phyloP scores from a whole-genome alignment of 345 rosid species.

The Clausena lansium region DNA sequence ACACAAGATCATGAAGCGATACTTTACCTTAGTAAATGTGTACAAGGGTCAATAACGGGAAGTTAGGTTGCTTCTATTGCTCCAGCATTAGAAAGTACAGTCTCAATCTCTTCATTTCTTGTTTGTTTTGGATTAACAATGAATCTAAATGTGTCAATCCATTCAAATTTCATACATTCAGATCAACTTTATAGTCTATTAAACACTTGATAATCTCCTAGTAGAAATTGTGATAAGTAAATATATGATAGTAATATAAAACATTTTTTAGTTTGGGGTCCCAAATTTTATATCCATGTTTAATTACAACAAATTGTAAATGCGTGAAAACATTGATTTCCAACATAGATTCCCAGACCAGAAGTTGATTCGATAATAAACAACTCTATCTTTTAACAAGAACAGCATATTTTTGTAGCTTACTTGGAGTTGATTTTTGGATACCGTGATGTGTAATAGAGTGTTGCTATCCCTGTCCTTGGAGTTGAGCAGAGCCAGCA shows the following conservation, averaged over 20 bases:
- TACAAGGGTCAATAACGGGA: not conserved
- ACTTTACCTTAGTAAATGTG: not conserved
- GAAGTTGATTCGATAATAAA: not conserved
- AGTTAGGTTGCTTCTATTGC: not conserved
- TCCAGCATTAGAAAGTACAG: too few species aligned
- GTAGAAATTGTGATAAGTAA: not conserved
- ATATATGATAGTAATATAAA: too few species aligned
- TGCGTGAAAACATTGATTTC: too few species aligned
- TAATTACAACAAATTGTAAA: too few species aligned
- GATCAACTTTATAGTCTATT: not conserved
- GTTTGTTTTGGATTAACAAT: not conserved
- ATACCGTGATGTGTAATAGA: not conserved
- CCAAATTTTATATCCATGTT: too few species aligned
- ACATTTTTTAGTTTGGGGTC: too few species aligned
- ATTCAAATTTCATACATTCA: not conserved
- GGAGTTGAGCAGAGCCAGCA: constrained; percentile 18
- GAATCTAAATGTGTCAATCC: not conserved
- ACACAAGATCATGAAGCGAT: too few species aligned
- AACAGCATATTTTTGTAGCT: not conserved
- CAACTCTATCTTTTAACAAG: too few species aligned
- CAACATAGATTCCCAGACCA: too few species aligned
- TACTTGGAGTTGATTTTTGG: too few species aligned
- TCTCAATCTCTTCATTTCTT: not conserved
- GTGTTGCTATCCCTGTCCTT: constrained; percentile 27
- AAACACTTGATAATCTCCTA: not conserved